phyloP scores from a whole-genome alignment of 1,284 basidiomycete species.

The Austropuccinia psidii region DNA sequence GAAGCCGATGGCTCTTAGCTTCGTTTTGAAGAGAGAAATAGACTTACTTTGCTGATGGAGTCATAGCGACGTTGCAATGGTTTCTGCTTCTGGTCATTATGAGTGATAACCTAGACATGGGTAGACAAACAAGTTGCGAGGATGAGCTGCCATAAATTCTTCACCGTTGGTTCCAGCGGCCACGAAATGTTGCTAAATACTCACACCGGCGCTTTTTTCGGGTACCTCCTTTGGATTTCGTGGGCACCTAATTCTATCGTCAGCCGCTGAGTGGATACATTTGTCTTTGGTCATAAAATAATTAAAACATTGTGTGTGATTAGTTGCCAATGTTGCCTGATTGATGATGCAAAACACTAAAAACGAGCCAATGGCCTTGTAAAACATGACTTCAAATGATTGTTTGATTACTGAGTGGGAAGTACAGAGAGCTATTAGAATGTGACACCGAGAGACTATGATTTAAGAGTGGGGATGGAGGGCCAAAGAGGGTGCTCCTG shows the following conservation, averaged over 20 bases:
- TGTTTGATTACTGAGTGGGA: no score
- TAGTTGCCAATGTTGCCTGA: no score
- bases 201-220: not conserved
- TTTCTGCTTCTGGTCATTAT: not conserved
- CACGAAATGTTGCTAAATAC: not conserved
- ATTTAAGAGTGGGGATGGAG: no score
- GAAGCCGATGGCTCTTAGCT: not conserved
- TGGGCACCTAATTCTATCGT: not conserved
- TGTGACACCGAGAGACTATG: no score
- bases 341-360: no score
- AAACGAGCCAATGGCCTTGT: no score
- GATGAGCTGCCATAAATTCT: not conserved
- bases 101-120: no score
- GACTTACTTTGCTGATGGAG: not conserved
- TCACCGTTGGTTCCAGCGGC: no score
- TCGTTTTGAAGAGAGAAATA: not conserved
- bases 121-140: not conserved
- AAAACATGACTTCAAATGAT: no score
- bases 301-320: not conserved
- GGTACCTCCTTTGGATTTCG: not conserved
- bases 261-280: not conserved
- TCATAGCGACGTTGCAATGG: not conserved
- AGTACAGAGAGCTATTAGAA: no score
- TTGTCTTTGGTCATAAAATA: conserved; percentile 4
- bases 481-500: no score